These are phyloP conservation scores for Myriosclerotinia duriaeana DNA, from an alignment of 2,329 filamentous ascomycete species.

Conservation along the genomic window DNA sequence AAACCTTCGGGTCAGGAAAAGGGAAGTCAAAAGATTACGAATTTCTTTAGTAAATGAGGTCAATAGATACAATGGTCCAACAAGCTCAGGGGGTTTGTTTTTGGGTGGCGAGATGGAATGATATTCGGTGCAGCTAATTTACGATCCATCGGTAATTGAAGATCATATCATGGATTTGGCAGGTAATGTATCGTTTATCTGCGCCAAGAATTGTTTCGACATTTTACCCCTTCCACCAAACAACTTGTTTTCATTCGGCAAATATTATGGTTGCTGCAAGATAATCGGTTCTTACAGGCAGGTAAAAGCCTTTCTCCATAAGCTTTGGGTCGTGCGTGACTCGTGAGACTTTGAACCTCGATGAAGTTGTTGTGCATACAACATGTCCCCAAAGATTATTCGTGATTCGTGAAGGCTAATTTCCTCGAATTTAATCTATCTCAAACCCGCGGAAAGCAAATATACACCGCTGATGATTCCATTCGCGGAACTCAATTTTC, in stretches of 20 bases:
- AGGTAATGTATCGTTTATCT: neutral
- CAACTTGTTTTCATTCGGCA: neutral
- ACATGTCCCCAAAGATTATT: neutral
- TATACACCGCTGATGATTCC: neutral
- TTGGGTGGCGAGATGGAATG: neutral
- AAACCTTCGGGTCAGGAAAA: constrained; percentile 34
- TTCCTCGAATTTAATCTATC: neutral
- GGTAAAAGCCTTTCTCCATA: neutral
- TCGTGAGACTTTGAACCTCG: neutral
- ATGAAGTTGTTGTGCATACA: neutral
- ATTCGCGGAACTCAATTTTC: neutral
- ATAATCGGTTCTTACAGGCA: neutral
- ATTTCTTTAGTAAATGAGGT: constrained; percentile 48
- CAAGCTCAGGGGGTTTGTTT: neutral
- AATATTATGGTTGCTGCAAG: neutral
- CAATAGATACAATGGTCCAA: neutral
- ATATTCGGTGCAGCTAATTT: neutral
- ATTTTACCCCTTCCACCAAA: neutral
- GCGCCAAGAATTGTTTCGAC: neutral
- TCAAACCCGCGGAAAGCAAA: neutral
- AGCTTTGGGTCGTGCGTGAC: neutral
- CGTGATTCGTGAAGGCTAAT: neutral
- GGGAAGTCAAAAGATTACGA: constrained; percentile 50
- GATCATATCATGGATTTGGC: neutral
- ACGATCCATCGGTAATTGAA: neutral